Evolutionary conservation across 1,284 basidiomycete genomes (phyloP), one percentile per base, ranked within the genome.

Genomic region (Cutaneotrichosporon arboriforme): DNA sequence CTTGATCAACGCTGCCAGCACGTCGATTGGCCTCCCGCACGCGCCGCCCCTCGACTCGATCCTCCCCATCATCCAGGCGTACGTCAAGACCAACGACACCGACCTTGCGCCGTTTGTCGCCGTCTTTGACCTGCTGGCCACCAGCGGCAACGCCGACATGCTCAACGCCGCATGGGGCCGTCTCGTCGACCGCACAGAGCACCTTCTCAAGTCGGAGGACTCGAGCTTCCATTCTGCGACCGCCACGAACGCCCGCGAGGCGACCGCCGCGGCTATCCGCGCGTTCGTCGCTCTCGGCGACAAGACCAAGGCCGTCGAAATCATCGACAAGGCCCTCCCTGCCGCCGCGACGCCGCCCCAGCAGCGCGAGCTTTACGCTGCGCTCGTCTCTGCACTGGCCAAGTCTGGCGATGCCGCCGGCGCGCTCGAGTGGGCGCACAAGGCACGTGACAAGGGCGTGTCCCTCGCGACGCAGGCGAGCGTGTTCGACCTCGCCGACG

Each of bases 381-480:
- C 79, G 1, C 80, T 90, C 59, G 81, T 94, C 54, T 68, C 70
- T 0, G 85, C 84, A 0, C 89, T 92, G 68, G 80, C 83, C 61
- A 70, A 77, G 17, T 65, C 72, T 1, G 83, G 83, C 7, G 86
- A 92, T 60, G 62, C 84, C 10, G 65, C 77, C 3, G 83, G 81
- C 1, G 89, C 89, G 0, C 63, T 84, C 36, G 68, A 77, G 10
- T 90, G 87, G 26, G 2, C 3, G 14, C 17, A 26, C 33, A 14
- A 20, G 31, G 7, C 13, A 22, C 15, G 9, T 18, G 7, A 38
- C 39, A 14, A 34, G 20, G 14, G 26, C 2, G 26, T 31, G 26
- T 31, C 26, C 26, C 26, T 31, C 26, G 26, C 26, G 26, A 31
- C 26, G 26, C 26, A 31, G 26, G 5, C 26, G 26, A 7, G 26